Conservation (phyloP, 441 rosid species). For the Erodium texanum region DNA sequence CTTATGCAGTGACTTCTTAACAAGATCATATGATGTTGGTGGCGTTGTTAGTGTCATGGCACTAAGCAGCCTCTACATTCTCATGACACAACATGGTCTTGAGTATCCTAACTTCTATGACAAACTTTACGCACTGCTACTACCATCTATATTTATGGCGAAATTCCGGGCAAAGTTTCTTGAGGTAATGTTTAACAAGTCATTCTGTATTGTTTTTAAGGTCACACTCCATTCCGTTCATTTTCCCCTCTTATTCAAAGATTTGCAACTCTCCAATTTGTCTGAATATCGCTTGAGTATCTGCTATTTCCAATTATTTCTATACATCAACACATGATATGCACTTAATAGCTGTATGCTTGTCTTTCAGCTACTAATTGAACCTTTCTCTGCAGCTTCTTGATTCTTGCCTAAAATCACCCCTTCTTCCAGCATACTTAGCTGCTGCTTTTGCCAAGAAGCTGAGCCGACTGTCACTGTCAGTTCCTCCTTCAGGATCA, state of each 20-base stretch:
- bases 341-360: not conserved
- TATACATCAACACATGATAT: not conserved
- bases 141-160: conserved; percentile 77
- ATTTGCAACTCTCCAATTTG: not conserved
- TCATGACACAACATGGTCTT: conserved; percentile 78
- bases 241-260: no score
- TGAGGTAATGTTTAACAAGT: conserved; percentile 40
- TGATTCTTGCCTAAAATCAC: conserved; percentile 82
- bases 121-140: conserved; percentile 65
- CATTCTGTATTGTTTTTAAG: not conserved
- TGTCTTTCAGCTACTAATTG: conserved; percentile 5
- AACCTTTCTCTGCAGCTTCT: conserved; percentile 57
- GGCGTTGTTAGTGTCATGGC: conserved; percentile 96
- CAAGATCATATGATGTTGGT: conserved; percentile 83
- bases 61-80: conserved; percentile 83
- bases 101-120: conserved; percentile 87
- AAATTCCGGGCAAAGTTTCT: conserved; percentile 85
- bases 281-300: not conserved
- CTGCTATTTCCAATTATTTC: not conserved
- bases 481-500: conserved; percentile 78
- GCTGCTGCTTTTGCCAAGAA: conserved; percentile 91
- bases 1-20: conserved; percentile 74
- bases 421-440: conserved; percentile 87
- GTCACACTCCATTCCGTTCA: no score
- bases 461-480: conserved; percentile 67